Base-by-base conservation (phyloP, 2,329 filamentous ascomycete species). In the Magnaporthiopsis incrustans region DNA sequence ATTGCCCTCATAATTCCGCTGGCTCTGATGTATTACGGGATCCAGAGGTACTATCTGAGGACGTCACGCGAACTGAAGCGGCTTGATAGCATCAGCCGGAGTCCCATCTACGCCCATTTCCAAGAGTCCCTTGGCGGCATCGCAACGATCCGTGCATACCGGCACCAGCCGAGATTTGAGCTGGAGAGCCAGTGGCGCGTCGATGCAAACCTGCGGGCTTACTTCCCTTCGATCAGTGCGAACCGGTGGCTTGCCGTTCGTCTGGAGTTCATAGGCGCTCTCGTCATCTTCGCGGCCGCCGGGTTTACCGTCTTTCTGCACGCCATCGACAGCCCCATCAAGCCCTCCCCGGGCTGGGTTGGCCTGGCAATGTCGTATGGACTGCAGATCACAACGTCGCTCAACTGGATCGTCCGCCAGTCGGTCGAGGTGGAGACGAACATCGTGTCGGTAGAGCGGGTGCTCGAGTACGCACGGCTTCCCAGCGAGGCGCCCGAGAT, bases 361-460 rank as follows among this genome's bases (percentile, higher is more conserved):
- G 96, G 96, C 80, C 81, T 99, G 71, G 87, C 91, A 68, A 97
- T 99, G 92, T 97, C 94, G 60, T 97, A 98, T 77, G 95, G 93
- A 56, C 84, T 99, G 67, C 92, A 97, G 78, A 98, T 99, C 73
- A 99, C 95, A 1, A 91, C 94, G 69, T 97, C 93, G 50, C 84
- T 99, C 71, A 99, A 98, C 80, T 99, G 95, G 95, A 97, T 99
- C 72, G 95, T 99, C 62, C 88, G 96, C 65, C 95, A 99, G 78
- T 97, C 93, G 0, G 95, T 99, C 44, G 96, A 99, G 77, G 95
- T 99, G n/a, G 96, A 99, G 81, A 98, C 94, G n/a, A 99, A 99
- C 77, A 99, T 99, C 72, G 94, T 99, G 59, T 97, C 94, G 12
- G 95, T 99, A 53, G 95, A 99, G 82, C 90, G 95, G 72, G 93